Evolutionary conservation across 2,329 filamentous ascomycete genomes (phyloP), one percentile per base, ranked within the genome.

Genomic region (Nemania bipapillata): DNA sequence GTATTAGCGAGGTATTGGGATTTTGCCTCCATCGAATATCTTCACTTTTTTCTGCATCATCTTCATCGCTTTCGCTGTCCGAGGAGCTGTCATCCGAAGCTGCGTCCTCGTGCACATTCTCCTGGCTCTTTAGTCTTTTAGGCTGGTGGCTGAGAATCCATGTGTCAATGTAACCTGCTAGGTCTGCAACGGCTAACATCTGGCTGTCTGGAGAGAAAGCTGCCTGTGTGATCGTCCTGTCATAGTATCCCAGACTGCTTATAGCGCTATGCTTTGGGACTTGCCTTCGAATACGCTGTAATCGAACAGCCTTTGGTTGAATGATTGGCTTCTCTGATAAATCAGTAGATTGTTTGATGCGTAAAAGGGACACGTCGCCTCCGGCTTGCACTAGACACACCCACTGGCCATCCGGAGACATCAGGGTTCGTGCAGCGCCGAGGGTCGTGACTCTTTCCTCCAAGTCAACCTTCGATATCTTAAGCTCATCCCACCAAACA

Each of bases 151-250:
- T 86, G 63, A 97, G 81, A 1, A 93, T 82, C 92, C 94, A 99
- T 20, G 91, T 93, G 77, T 98, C 94, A 35, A 98, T 85, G 79
- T 90, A 93, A 50, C 96, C 96, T 50, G 91, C 90, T 60, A 97
- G 81, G 78, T 97, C 95, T 55, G 91, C 90, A 32, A 90, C 88
- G 8, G 91, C 94, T 54, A 98, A 83, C 70, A 97, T 87, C 72
- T 87, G 89, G 77, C 92, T 93, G 77, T 97, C 91, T 4, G 90
- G 84, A 9, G 94, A 94, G 79, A 98, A 97, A 1, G 90, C 85
- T 28, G 91, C 79, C 62, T 92, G 91, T 40, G 87, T 90, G 72
- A 98, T 89, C 52, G 86, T 90, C 77, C 91, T 87, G 70, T 93
- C 89, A 80, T 97, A 98, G 28, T 83, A 82, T n/a, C 91, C 91